Evolutionary conservation across 495 filamentous ascomycete genomes (phyloP).

Genomic region (Lasiosphaeria miniovina): DNA sequence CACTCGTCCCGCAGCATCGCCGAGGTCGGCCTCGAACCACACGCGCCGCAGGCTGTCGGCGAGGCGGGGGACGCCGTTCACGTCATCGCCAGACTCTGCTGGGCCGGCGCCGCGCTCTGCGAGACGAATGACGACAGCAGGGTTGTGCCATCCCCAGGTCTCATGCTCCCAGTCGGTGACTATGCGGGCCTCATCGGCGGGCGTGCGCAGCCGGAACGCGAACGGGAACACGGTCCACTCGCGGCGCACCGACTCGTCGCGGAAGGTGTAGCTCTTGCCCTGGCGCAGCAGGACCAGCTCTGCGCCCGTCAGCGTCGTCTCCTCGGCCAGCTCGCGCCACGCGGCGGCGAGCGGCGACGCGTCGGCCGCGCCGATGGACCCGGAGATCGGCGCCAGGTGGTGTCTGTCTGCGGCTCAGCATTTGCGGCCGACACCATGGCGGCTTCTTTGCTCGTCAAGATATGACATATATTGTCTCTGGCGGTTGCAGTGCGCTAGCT

Average conservation of each 20-base stretch:
- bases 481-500: no score
- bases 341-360: constrained; percentile 50
- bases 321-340: constrained; percentile 61
- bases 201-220: constrained; percentile 50
- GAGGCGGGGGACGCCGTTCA: constrained; percentile 55
- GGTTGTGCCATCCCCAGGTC: constrained; percentile 54
- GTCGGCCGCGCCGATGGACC: constrained; percentile 54
- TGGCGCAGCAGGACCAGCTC: constrained; percentile 51
- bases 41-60: constrained; percentile 55
- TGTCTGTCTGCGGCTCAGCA: constrained; percentile 32
- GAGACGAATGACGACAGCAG: constrained; percentile 32
- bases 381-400: constrained; percentile 58
- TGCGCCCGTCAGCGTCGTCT: constrained; percentile 50
- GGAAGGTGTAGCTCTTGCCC: constrained; percentile 58
- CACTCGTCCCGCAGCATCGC: constrained; percentile 36
- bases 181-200: constrained; percentile 39
- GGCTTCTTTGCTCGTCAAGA: no score
- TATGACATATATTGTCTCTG: no score
- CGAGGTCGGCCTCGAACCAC: constrained; percentile 52
- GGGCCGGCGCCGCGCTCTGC: constrained; percentile 21
- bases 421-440: no score
- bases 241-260: constrained; percentile 48
- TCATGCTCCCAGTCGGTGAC: constrained; percentile 64
- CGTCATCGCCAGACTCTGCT: constrained; percentile 15
- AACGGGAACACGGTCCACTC: constrained; percentile 66